Base-by-base conservation (phyloP, 257 asterid species). In the Jasminum sambac region DNA sequence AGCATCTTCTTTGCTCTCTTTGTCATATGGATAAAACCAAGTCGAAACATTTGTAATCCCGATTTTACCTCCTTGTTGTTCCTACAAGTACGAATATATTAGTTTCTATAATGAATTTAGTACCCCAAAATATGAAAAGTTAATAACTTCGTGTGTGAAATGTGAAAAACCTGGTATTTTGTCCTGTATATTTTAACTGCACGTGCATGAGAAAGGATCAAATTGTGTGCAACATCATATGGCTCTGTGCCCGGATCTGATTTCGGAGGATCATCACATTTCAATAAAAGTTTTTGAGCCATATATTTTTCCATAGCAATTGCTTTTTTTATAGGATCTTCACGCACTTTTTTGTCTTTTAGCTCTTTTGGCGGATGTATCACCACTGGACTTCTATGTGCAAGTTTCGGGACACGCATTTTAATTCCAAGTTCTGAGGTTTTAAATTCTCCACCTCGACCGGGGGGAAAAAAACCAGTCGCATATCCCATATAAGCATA, bases 151-250 rank as follows among this genome's bases (percentile, higher is more conserved):
- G 59, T 19, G 14, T 42, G 16, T 43, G n/a, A 36, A n/a, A 40
- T 14, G 13, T 17, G 5, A 12, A 23, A 6, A 11, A 79, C 89
- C 87, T 82, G 79, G 42, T 67, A 86, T 67, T 78, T 78, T 12
- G 80, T 46, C 30, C 82, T 69, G 66, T 84, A 84, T 8, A 80
- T 55, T 11, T 82, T 78, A 17, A 81, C 85, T 2, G 81, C 83
- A 16, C 73, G 78, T 1, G 87, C 63, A 60, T 86, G 91, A 52
- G 84, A 85, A 23, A 84, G 87, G 12, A 82, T 79, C 64, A 81
- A 57, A 66, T 86, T 70, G 42, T 81, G 83, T 24, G 89, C 84
- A 0, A 81, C 91, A 0, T 80, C 68, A n/a, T 86, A 86, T 0
- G 84, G 84, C 43, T 86, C 91, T 36, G 67, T 78, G 37, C 77